A percentile compares a stretch with the other conserved stretches of the same genome.
phyloP scores from a whole-genome alignment of 2,329 filamentous ascomycete genomes.

The Colletotrichum cereale region DNA sequence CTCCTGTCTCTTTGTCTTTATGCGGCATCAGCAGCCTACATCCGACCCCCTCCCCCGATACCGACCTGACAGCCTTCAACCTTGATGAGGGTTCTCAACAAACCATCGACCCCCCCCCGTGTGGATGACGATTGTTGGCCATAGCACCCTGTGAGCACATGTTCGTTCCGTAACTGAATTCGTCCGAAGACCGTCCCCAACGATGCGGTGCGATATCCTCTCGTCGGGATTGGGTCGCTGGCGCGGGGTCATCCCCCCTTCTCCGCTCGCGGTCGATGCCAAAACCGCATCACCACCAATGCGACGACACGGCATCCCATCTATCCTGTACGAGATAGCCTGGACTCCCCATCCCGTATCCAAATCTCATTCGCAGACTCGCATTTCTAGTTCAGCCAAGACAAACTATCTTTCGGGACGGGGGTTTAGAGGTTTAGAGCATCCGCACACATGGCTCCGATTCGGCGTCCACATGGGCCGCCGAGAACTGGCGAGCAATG shows the following conservation, averaged over 20 bases:
- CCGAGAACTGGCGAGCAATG: conserved; percentile 10
- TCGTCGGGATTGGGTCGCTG: conserved; percentile 10
- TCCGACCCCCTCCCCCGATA: too few relatives aligned
- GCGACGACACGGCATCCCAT: background rate
- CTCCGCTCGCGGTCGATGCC: conserved; percentile 28
- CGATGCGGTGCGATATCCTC: background rate
- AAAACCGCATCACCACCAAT: conserved; percentile 34
- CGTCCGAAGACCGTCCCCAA: background rate
- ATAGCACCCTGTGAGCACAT: background rate
- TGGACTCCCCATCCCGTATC: background rate
- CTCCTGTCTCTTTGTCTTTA: too few relatives aligned
- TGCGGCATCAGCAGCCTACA: too few relatives aligned
- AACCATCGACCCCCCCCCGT: background rate
- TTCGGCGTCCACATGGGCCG: conserved; percentile 25
- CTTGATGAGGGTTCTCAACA: background rate
- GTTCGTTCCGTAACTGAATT: background rate
- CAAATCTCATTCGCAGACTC: conserved; percentile 3
- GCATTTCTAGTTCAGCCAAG: conserved; percentile 12
- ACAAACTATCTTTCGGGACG: conserved; percentile 14
- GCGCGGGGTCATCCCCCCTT: conserved; percentile 11
- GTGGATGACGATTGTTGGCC: background rate
- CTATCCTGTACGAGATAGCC: too few relatives aligned
- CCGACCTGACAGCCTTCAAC: background rate
- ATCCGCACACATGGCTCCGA: conserved; percentile 19
- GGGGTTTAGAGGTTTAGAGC: background rate